Conservation (phyloP, 2,329 filamentous ascomycete species). For the Teratosphaeria viscida region DNA sequence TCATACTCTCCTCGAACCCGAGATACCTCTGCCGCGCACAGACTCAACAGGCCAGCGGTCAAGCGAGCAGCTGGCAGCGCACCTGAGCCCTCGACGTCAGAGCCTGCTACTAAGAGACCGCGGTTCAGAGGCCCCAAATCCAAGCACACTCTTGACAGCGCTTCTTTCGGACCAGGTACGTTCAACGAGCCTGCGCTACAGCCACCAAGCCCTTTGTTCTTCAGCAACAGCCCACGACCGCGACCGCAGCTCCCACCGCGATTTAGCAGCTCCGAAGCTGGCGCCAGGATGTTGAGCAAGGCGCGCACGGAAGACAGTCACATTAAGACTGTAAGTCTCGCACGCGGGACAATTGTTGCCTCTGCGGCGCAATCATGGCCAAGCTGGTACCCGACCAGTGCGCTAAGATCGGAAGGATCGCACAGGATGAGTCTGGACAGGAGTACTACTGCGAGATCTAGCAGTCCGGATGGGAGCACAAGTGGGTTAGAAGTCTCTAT, state of each 20-base stretch:
- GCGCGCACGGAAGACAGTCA: slow-evolving; percentile 38
- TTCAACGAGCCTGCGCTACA: slow-evolving; percentile 7
- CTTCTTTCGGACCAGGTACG: slow-evolving; percentile 9
- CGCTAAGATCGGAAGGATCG: slow-evolving; percentile 35
- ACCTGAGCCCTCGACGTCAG: neutral
- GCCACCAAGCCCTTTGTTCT: slow-evolving; percentile 37
- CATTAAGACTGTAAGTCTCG: slow-evolving; percentile 43
- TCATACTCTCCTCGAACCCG: neutral
- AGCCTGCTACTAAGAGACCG: slow-evolving; percentile 2
- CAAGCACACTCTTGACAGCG: slow-evolving; percentile 14
- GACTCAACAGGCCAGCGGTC: neutral
- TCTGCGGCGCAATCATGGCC: neutral
- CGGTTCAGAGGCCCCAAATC: slow-evolving; percentile 7
- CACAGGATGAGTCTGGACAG: slow-evolving; percentile 29
- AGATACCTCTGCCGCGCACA: neutral
- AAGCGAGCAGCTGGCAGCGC: neutral
- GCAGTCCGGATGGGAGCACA: slow-evolving; percentile 25
- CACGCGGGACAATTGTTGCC: slow-evolving; percentile 33
- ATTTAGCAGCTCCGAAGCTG: slow-evolving; percentile 48
- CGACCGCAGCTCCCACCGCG: slow-evolving; percentile 36
- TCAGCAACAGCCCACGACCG: slow-evolving; percentile 34
- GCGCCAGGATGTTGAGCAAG: slow-evolving; percentile 47
- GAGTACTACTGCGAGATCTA: slow-evolving; percentile 12
- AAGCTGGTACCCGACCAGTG: slow-evolving; percentile 11
- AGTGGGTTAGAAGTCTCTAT: slow-evolving; percentile 7